These are phyloP conservation scores for Wickerhamomyces chaumierensis DNA, from an alignment of 805 yeast species.

Conservation along the genomic window DNA sequence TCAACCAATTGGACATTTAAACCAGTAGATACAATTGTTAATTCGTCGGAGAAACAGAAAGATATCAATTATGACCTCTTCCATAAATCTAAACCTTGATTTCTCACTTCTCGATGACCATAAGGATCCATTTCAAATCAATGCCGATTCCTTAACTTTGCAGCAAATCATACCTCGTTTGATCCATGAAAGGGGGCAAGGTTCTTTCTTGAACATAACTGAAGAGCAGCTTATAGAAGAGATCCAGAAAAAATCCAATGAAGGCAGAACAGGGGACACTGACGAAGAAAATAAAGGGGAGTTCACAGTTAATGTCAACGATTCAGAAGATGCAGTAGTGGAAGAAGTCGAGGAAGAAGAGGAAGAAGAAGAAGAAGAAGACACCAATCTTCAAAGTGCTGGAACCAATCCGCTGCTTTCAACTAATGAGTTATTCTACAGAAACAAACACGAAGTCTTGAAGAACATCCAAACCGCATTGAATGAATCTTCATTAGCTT, in stretches of 20 bases:
- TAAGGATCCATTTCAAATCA: constrained; percentile 13
- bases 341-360: too few species aligned
- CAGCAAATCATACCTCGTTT: constrained; percentile 49
- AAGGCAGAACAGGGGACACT: neutral
- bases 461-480: constrained; percentile 52
- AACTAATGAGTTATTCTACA: constrained; percentile 29
- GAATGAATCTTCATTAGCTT: constrained; percentile 79
- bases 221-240: constrained; percentile 40
- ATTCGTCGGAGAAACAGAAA: too few species aligned
- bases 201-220: constrained; percentile 41
- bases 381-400: constrained; percentile 9
- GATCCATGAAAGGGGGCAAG: constrained; percentile 35
- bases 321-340: constrained; percentile 6
- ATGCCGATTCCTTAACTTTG: constrained; percentile 28
- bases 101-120: constrained; percentile 16
- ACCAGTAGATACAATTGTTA: too few species aligned
- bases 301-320: constrained; percentile 5
- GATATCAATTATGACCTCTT: too few species aligned
- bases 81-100: constrained; percentile 6
- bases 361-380: constrained; percentile 6
- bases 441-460: constrained; percentile 41
- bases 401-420: constrained; percentile 9
- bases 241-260: constrained; percentile 16
- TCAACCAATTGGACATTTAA: too few species aligned
- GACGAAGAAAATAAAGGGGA: neutral